These are phyloP conservation scores for Hygrocybe punicea DNA, from an alignment of 768 basidiomycete species.

Conservation along the genomic window DNA sequence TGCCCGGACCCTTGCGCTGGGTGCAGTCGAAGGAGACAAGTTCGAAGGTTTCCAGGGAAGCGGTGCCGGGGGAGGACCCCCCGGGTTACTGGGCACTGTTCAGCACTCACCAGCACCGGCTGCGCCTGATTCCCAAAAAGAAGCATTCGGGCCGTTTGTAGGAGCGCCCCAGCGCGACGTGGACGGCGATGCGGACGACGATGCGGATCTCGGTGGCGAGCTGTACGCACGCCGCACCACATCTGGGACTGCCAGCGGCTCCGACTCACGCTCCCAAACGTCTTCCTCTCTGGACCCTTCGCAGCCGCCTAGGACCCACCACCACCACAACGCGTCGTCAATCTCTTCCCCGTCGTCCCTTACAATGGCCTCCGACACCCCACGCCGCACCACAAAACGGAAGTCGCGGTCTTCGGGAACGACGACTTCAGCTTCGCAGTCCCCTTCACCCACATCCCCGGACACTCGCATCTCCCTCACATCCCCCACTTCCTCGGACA, in stretches of 20 bases:
- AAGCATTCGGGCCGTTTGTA: constrained; percentile 19
- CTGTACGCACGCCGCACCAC: constrained; percentile 45
- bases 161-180: background rate
- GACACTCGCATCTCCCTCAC: background rate
- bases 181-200: constrained; percentile 33
- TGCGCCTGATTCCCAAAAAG: constrained; percentile 5
- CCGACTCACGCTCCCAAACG: constrained; percentile 61
- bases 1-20: constrained; percentile 38
- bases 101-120: constrained; percentile 12
- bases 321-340: constrained; percentile 16
- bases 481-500: background rate
- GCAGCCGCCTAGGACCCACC: constrained; percentile 13
- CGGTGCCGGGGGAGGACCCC: constrained; percentile 23
- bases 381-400: constrained; percentile 8
- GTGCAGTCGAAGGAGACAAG: constrained; percentile 35
- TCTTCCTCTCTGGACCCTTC: constrained; percentile 27
- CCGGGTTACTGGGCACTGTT: constrained; percentile 18
- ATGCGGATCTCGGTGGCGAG: constrained; percentile 59
- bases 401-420: constrained; percentile 37
- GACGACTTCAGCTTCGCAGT: constrained; percentile 39
- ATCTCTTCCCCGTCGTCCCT: constrained; percentile 10
- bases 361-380: background rate
- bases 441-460: constrained; percentile 36
- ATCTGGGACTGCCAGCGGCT: constrained; percentile 40
- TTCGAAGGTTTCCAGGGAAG: constrained; percentile 72